Percentiles rank a stretch among this genome's conserved stretches.
These are phyloP conservation scores for Metschnikowia similis DNA, from an alignment of 805 yeast genomes.

Conservation along the genomic window DNA sequence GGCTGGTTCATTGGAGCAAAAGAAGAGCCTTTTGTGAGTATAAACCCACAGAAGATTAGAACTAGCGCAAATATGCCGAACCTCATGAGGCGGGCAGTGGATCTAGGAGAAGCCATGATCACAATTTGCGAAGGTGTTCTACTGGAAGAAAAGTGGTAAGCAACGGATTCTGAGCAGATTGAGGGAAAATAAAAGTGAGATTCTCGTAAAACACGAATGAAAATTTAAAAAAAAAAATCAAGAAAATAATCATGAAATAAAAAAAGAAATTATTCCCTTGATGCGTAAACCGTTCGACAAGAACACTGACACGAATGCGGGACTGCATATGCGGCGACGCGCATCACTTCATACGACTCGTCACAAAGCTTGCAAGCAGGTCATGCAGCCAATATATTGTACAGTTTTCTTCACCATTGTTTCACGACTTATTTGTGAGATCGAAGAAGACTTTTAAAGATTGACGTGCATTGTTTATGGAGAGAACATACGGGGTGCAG, in stretches of 20 bases:
- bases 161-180: neutral
- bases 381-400: neutral
- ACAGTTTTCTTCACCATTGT: neutral
- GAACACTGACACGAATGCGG: neutral
- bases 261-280: neutral
- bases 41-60: constrained; percentile 44
- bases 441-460: neutral
- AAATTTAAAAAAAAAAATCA: neutral
- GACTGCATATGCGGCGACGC: neutral
- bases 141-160: neutral
- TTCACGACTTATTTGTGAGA: neutral
- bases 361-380: neutral
- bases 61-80: constrained; percentile 46
- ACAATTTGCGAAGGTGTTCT: neutral
- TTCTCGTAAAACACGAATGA: neutral
- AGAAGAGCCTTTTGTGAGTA: constrained; percentile 45
- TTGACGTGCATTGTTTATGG: neutral
- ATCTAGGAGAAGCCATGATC: constrained; percentile 29
- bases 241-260: neutral
- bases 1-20: constrained; percentile 13
- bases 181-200: neutral
- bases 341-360: neutral
- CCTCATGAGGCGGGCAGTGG: constrained; percentile 46
- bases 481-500: neutral
- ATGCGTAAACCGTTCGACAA: neutral